Conservation (phyloP, 306 rosid genomes). For the Macrotyloma uniflorum region DNA sequence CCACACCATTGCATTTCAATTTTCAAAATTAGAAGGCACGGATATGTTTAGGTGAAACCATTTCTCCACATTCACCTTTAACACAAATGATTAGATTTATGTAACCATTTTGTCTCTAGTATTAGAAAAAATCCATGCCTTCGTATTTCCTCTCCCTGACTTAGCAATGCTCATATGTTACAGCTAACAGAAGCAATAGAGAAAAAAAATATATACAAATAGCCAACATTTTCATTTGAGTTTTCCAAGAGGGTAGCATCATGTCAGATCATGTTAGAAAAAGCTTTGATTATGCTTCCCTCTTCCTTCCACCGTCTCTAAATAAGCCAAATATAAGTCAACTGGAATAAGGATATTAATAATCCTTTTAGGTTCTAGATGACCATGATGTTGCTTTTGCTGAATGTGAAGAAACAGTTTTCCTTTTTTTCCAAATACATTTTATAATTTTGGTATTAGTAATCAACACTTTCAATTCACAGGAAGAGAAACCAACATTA, state of each 20-base stretch:
- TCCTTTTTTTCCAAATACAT: neutral
- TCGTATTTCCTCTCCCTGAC: neutral
- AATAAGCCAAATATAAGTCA: neutral
- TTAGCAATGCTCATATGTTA: too few relatives aligned
- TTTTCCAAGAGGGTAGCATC: neutral
- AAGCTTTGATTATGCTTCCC: neutral
- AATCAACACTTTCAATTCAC: constrained; percentile 20
- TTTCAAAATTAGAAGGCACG: neutral
- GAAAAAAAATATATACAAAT: too few relatives aligned
- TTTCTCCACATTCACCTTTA: neutral
- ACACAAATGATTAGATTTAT: neutral
- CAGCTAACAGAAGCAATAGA: too few relatives aligned
- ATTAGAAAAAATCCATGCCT: neutral
- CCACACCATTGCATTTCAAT: neutral
- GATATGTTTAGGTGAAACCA: neutral
- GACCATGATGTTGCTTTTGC: constrained; percentile 4
- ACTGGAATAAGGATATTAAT: neutral
- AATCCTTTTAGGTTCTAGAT: constrained; percentile 2
- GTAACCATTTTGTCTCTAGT: neutral
- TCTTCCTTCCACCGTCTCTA: neutral
- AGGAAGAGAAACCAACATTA: constrained; percentile 72
- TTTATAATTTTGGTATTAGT: neutral
- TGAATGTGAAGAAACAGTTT: constrained; percentile 1
- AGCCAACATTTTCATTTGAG: neutral
- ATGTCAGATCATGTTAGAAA: neutral